Evolutionary conservation across 768 basidiomycete genomes (phyloP), one percentile per base, ranked within the genome.

Genomic region (Leccinum variicolor): DNA sequence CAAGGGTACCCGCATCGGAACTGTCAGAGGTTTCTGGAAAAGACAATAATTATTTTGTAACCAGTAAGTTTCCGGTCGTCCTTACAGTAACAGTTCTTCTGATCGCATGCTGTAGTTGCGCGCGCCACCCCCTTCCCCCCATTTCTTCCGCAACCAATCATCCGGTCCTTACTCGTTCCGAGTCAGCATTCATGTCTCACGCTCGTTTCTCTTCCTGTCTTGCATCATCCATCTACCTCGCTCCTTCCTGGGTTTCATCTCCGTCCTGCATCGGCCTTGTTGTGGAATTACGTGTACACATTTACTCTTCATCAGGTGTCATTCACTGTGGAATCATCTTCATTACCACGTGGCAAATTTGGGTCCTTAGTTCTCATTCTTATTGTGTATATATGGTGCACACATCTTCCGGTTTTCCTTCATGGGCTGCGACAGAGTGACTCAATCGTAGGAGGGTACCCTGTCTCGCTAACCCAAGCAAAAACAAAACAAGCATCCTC

Each of bases 261-360:
- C 56, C 23, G 33, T 55, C 63, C 46, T 36, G 64, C 59, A 64
- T 64, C 62, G 52, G 61, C 55, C 53, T 46, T 67, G 69, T 70
- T 70, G 69, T 70, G 70, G 70, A 68, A 70, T 64, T 70, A 72
- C 57, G 60, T 70, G 71, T 70, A 71, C 56, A 70, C 68, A 69
- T 56, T 58, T 60, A 13, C 52, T 46, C 57, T 49, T 49, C 33
- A n/a, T 56, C 46, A 54, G 59, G 62, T 48, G 54, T 56, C 65
- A 46, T 63, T 59, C 33, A 55, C 57, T 52, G 19, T 29, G 34
- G 53, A 50, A 56, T 55, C 50, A 23, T 15, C 26, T 54, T 51
- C 50, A 7, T 17, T 15, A 31, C 50, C 10, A 33, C 39, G 28
- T 39, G 26, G 50, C 49, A 57, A 57, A 41, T 39, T 13, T 41